Evolutionary conservation across 192 early-diverging fungal genomes (phyloP), one percentile per base, ranked within the genome.

Genomic region (Coemansia sp.): DNA sequence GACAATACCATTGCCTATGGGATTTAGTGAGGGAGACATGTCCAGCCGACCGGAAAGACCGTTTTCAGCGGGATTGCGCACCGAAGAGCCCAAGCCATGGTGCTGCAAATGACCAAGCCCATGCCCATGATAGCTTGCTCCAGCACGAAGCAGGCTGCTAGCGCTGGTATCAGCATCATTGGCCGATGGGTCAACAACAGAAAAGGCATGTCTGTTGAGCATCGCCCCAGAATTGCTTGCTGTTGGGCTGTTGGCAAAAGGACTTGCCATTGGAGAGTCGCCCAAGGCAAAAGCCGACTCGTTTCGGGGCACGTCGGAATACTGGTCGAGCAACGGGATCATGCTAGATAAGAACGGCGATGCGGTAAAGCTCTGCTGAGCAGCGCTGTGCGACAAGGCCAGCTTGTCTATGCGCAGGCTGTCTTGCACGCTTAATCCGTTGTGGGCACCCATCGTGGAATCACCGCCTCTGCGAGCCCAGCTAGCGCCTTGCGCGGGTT

Each of bases 291-390:
- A 56, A 11, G 38, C 61, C n/a, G 61, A 38, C 8, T 68, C 71
- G 29, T 60, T 63, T 36, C 76, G 71, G 16, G 57, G 34, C 14
- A 61, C 14, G 29, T 75, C 73, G 29, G 55, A 66, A 59, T 69
- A 82, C 50, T 82, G 75, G 54, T 82, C 80, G 42, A 82, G 68
- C 52, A 82, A 63, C 31, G 80, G 80, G 22, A 82, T 82, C 3
- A 75, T 77, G 57, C 75, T 71, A 1, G 80, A 67, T 60, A 73
- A 17, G 45, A 77, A 82, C 59, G 74, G 75, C 48, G 80, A 75
- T 20, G 73, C 70, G 7, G 66, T 66, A 67, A 81, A 75, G 48
- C 62, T 60, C 59, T 75, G 73, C 22, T 75, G 72, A 22, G 69
- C 70, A 20, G 67, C 67, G 42, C 73, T 61, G 34, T 81, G 73